Evolutionary conservation across 1,284 basidiomycete genomes (phyloP), one percentile per base, ranked within the genome.

Genomic region (Moesziomyces sp.): DNA sequence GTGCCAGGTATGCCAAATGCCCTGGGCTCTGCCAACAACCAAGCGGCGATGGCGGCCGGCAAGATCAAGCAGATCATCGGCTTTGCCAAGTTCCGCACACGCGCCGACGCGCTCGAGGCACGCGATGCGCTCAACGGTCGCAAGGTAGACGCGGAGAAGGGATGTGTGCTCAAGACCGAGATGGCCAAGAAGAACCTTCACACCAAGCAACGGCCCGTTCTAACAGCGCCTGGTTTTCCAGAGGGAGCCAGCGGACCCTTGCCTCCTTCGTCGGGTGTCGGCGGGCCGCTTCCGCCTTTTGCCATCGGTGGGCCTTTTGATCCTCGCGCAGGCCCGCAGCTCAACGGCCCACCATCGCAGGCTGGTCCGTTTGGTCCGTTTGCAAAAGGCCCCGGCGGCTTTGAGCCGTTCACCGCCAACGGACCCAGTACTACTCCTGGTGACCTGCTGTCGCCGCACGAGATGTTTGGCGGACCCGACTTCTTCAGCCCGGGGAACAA

Each of bases 121-220:
- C 88, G 93, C 28, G 96, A 99, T 80, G 88, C 90, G 7, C 87
- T 99, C 8, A 94, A 97, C 83, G 95, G 96, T 3, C 89, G 92
- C 53, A 89, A 93, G 56, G 92, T 99, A 35, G 96, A 98, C 82
- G 89, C 92, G n/a, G 92, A 98, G 83, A 94, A 94, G 77, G 94
- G 94, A 10, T 91, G 92, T 8, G 91, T 96, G 1, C 86, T 99
- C 53, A 99, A 98, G 85, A 96, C 96, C 18, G 97, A 99, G 86
- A 97, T 99, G 93, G 96, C 96, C 42, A 99, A 99, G 89, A 99
- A 99, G 89, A 98, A 99, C 82, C 85, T 99, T 47, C 96, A 99
- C 84, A 97, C 94, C 34, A 84, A 84, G 65, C 82, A 82, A 53
- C 68, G 73, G n/a, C 73, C 68, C 14, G 57, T 68, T 1, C 35